phyloP scores from a whole-genome alignment of 2,329 filamentous ascomycete genomes.

The Tolypocladium amazonense region DNA sequence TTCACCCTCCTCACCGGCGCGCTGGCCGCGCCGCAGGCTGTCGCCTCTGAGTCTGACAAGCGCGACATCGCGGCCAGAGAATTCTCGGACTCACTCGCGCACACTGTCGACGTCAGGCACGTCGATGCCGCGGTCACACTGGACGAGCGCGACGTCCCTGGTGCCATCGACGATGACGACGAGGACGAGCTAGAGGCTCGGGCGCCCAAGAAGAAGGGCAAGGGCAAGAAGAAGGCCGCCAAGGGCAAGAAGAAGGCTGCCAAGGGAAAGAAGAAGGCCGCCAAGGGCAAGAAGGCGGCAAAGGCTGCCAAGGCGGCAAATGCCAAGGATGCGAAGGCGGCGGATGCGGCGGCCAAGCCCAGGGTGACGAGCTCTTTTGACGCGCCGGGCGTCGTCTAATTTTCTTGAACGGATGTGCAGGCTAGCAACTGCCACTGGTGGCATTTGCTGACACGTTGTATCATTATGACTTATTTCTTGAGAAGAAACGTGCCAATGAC shows the following conservation, averaged over 20 bases:
- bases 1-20: constrained; percentile 4
- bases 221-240: not conserved
- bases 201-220: not conserved
- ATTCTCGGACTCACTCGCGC: not conserved
- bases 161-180: not conserved
- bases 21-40: constrained; percentile 2
- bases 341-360: not conserved
- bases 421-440: not conserved
- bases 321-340: not conserved
- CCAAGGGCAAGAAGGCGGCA: not conserved
- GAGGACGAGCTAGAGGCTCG: not conserved
- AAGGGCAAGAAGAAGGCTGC: not conserved
- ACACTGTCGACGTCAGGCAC: not conserved
- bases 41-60: not conserved
- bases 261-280: not conserved
- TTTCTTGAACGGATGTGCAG: not conserved
- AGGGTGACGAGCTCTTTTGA: not conserved
- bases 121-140: not conserved
- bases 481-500: not conserved
- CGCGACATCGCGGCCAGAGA: not conserved
- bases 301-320: not conserved
- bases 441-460: not conserved
- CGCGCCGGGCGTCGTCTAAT: not conserved
- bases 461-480: not conserved
- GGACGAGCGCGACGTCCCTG: not conserved